Evolutionary conservation across 768 basidiomycete species (phyloP), one percentile per base, ranked within the genome.

Genomic region (Boletus sp.): DNA sequence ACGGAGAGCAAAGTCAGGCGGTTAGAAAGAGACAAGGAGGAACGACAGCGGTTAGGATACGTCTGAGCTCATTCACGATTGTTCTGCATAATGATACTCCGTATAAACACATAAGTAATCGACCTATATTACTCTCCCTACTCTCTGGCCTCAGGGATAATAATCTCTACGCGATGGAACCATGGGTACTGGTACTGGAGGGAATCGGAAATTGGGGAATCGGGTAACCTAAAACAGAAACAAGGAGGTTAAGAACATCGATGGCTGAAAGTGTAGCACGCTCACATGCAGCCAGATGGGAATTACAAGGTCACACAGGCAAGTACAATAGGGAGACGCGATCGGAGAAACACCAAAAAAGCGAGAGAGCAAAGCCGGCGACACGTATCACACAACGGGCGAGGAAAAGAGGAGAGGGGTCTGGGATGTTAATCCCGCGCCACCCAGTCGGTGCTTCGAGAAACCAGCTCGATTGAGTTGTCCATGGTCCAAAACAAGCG

Each of bases 401-500:
- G 47, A 48, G 50, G 35, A 29, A 20, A 33, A 12, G 42, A 36
- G 14, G 28, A 39, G 33, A 48, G 35, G 30, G 52, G 40, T 45
- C 17, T 24, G 29, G 45, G 36, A 40, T 47, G 40, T 74, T 65
- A 89, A 64, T 90, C 89, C 62, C 89, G 81, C 32, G 86, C 80
- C 36, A 94, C 83, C 92, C 92, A 94, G 71, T 93, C 92, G 53
- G 86, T 85, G 73, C 90, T 91, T 58, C 92, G 82, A 53, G 87
- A 83, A 65, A 86, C 89, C 64, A 95, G 83, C 76, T 92, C 92
- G 57, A 94, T 86, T 11, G 92, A 89, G 71, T 89, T 89, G 67
- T 98, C 95, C 54, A 88, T 87, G 37, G 90, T 91, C 88, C 92
- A 96, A 76, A 98, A 98, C 59, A 94, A 72, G 37, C 89, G 81